Percentiles rank a stretch among this genome's conserved stretches.
These are phyloP conservation scores for Jaenimonas drosophilae DNA, from an alignment of 208 protist species.

Conservation along the genomic window DNA sequence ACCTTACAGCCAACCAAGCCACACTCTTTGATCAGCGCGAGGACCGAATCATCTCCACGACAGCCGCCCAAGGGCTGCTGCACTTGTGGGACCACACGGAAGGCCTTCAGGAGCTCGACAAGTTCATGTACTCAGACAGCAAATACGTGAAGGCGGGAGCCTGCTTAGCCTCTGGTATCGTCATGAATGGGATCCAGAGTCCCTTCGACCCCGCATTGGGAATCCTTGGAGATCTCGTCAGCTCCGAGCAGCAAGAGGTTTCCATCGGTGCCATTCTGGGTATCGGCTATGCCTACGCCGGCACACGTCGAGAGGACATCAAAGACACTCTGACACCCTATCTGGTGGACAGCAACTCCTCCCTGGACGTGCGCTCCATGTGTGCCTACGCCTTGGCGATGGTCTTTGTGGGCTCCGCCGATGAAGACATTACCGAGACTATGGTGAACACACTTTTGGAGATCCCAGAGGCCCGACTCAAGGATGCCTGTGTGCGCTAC, in stretches of 20 bases:
- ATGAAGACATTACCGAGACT: slow-evolving; percentile 92
- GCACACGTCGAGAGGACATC: slow-evolving; percentile 90
- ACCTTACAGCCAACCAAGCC: slow-evolving; percentile 86
- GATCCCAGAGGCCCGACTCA: slow-evolving; percentile 45
- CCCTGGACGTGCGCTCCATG: slow-evolving; percentile 91
- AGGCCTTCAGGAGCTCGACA: slow-evolving; percentile 94
- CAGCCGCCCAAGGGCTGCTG: slow-evolving; percentile 95
- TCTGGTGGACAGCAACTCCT: slow-evolving; percentile 85
- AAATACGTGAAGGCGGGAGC: slow-evolving; percentile 96
- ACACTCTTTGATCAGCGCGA: slow-evolving; percentile 97
- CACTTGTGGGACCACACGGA: slow-evolving; percentile 97
- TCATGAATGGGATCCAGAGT: slow-evolving; percentile 83
- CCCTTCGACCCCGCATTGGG: slow-evolving; percentile 93
- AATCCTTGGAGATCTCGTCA: slow-evolving; percentile 82
- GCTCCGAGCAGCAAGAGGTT: slow-evolving; percentile 54
- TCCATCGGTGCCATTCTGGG: slow-evolving; percentile 89
- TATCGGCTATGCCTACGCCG: slow-evolving; percentile 97
- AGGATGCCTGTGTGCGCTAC: slow-evolving; percentile 79
- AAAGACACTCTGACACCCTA: slow-evolving; percentile 92
- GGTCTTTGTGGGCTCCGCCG: slow-evolving; percentile 93
- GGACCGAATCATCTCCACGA: slow-evolving; percentile 93
- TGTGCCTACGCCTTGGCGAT: slow-evolving; percentile 94
- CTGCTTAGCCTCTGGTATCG: slow-evolving; percentile 88
- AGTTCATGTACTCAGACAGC: slow-evolving; percentile 93
- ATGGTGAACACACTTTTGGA: slow-evolving; percentile 92